phyloP scores from a whole-genome alignment of 2,329 filamentous ascomycete genomes.

The Clarireedia hainanense region DNA sequence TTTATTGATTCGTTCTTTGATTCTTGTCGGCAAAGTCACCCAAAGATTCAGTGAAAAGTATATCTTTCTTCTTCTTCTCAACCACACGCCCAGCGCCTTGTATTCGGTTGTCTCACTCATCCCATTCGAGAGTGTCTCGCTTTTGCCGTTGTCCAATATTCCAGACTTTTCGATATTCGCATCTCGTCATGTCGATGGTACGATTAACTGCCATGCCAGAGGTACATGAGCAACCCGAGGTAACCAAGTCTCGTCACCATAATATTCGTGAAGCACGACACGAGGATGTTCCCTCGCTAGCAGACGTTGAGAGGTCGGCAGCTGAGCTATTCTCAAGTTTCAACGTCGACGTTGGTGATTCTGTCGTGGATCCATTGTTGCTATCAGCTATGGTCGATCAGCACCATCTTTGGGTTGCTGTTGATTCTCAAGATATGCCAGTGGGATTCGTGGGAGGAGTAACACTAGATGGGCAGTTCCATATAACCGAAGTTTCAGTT shows the following conservation, averaged over 20 bases:
- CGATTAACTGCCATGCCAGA: conserved; percentile 3
- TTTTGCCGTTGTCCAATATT: conserved; percentile 3
- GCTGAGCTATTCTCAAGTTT: conserved; percentile 22
- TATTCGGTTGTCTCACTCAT: conserved; percentile 2
- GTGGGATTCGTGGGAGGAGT: conserved; percentile 26
- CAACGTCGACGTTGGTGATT: conserved; percentile 17
- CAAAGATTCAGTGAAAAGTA: background rate
- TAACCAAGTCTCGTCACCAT: background rate
- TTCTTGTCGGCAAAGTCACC: no score
- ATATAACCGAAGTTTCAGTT: conserved; percentile 27
- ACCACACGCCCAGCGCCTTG: background rate
- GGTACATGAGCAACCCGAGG: conserved; percentile 3
- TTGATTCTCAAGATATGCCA: conserved; percentile 21
- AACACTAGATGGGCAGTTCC: conserved; percentile 24
- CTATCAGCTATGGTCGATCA: conserved; percentile 18
- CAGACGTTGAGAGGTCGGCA: conserved; percentile 26
- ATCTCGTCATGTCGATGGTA: background rate
- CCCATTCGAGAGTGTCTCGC: background rate
- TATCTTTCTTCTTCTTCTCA: background rate
- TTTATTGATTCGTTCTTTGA: no score
- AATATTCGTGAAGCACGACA: conserved; percentile 8
- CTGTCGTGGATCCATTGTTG: conserved; percentile 18
- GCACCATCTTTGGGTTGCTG: conserved; percentile 26
- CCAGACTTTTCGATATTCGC: conserved; percentile 1
- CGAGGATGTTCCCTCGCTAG: conserved; percentile 24